Evolutionary conservation across 352 stramenopile genomes (phyloP).

Genomic region (Phytophthora parvispora): DNA sequence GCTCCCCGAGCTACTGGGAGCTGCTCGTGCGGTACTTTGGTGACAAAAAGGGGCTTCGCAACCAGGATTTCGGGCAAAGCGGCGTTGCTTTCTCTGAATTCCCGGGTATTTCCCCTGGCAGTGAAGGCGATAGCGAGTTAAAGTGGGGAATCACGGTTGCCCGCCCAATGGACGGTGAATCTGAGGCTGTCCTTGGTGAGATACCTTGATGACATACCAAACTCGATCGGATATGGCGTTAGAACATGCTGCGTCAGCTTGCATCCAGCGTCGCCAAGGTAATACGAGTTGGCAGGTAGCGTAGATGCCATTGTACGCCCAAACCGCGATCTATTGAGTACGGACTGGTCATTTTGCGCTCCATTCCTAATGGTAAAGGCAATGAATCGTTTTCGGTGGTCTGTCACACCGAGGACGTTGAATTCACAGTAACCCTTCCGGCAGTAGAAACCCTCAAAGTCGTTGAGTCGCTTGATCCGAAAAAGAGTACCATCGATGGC

Average conservation of each 20-base stretch:
- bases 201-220: background rate
- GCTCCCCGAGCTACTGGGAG: background rate
- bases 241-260: background rate
- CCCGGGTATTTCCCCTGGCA: background rate
- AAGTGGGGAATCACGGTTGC: no score
- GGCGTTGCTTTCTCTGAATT: background rate
- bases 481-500: no score
- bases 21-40: background rate
- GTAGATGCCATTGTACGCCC: background rate
- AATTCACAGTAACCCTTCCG: background rate
- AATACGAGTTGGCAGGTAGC: background rate
- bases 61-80: background rate
- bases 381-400: background rate
- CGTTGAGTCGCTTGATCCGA: no score
- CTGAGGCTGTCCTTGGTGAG: no score
- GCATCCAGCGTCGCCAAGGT: background rate
- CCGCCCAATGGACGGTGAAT: no score
- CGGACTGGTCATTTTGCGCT: background rate
- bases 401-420: background rate
- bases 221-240: background rate
- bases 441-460: no score
- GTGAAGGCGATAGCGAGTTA: background rate
- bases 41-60: background rate
- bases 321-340: background rate
- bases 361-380: background rate